Evolutionary conservation across 345 rosid species (phyloP).

Genomic region (Arabidopsis suecica): DNA sequence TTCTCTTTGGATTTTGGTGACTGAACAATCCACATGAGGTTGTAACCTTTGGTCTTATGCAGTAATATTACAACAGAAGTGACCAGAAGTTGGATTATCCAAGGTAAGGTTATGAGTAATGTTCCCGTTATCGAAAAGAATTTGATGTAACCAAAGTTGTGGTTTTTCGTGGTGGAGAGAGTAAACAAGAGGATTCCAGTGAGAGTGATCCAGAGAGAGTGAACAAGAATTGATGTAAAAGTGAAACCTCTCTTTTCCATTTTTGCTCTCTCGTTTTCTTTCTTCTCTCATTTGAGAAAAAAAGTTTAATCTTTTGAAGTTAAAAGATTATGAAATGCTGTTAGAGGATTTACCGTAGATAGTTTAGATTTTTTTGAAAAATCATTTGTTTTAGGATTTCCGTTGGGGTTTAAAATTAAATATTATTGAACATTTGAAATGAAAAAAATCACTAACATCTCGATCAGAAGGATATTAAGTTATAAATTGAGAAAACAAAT

Average conservation of each 20-base stretch:
- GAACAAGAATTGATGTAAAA: slow-evolving; percentile 24
- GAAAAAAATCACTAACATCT: not conserved
- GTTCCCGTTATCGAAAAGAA: slow-evolving; percentile 39
- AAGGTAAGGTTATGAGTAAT: slow-evolving; percentile 40
- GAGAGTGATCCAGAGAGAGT: slow-evolving; percentile 44
- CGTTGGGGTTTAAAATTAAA: not conserved
- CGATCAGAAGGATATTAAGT: not conserved
- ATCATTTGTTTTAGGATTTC: not conserved
- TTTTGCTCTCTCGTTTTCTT: slow-evolving; percentile 10
- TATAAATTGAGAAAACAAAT: not conserved
- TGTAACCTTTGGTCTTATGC: slow-evolving; percentile 36
- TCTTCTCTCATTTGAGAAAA: slow-evolving; percentile 11
- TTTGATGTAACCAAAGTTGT: slow-evolving; percentile 34
- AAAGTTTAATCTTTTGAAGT: not conserved
- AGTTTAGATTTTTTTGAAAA: not conserved
- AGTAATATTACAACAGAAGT: slow-evolving; percentile 28
- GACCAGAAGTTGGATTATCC: slow-evolving; percentile 43
- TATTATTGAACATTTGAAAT: not conserved
- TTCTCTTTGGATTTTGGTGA: slow-evolving; percentile 33
- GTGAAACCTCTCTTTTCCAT: slow-evolving; percentile 35
- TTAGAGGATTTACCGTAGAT: slow-evolving; percentile 27
- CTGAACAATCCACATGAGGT: slow-evolving; percentile 41
- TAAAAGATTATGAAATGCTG: not conserved
- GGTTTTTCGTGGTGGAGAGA: slow-evolving; percentile 32
- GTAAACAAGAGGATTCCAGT: slow-evolving; percentile 41